Evolutionary conservation across 768 basidiomycete species (phyloP).

Genomic region (Cubamyces lactineus): DNA sequence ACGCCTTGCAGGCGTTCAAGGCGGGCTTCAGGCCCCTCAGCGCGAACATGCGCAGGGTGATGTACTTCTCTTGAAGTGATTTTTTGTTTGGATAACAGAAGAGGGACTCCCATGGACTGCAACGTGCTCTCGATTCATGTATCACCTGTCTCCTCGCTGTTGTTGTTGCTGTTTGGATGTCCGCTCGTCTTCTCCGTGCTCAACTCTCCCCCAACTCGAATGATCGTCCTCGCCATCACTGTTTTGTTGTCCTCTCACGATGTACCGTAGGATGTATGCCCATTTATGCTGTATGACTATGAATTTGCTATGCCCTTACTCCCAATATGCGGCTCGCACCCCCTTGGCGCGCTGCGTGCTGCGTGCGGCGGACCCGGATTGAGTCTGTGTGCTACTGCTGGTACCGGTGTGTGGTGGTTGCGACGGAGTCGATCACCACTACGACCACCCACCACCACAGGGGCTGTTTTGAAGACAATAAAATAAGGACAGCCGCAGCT

Average conservation of each 20-base stretch:
- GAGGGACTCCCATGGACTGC: background rate
- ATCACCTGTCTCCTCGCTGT: no score
- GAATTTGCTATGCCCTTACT: no score
- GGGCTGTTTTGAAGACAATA: background rate
- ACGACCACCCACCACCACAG: background rate
- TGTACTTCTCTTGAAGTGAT: conserved; percentile 41
- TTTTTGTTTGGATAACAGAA: background rate
- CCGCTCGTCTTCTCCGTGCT: background rate
- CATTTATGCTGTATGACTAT: background rate
- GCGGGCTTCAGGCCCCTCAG: conserved; percentile 61
- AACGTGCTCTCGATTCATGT: background rate
- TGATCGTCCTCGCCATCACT: background rate
- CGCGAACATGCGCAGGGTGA: conserved; percentile 43
- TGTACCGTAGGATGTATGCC: conserved; percentile 6
- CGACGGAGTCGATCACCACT: conserved; percentile 7
- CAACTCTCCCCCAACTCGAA: background rate
- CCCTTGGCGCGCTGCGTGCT: background rate
- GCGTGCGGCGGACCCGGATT: conserved; percentile 1
- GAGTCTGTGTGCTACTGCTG: background rate
- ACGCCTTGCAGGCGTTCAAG: conserved; percentile 46
- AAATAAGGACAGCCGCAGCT: background rate
- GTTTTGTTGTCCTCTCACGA: background rate
- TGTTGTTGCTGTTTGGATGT: background rate
- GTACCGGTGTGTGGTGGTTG: background rate
- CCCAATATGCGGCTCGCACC: conserved; percentile 1